Evolutionary conservation across 2,329 filamentous ascomycete genomes (phyloP), one percentile per base, ranked within the genome.

Genomic region (Alternaria dauci): DNA sequence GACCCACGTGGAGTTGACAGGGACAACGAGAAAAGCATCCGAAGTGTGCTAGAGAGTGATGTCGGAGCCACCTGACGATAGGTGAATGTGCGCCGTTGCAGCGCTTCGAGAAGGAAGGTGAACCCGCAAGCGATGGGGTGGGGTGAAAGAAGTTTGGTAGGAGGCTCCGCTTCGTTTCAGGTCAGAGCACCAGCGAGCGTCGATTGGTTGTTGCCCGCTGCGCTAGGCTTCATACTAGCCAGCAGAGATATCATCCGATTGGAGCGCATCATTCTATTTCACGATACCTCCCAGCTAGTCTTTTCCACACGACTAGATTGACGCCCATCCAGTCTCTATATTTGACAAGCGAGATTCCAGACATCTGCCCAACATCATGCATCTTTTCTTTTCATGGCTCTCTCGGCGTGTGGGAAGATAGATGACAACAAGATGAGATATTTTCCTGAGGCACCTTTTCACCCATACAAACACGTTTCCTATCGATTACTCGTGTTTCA

Each of bases 51-150:
- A 53, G 62, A 69, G 61, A 69, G 61, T 42, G 30, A 44, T 59
- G 43, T 61, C 63, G 55, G 70, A 62, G 66, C 62, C 46, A 71
- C 61, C 61, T 70, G 69, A 76, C 69, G 70, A 78, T 65, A 76
- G 75, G 76, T 68, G 62, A 67, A 54, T 55, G 67, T 62, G 71
- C 51, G 67, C 66, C 68, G 59, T 56, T 52, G 63, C 61, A 69
- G 73, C 73, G 76, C 73, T 71, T 73, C 60, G 69, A 65, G 68
- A 59, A 61, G 48, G 47, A 58, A 62, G 51, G 63, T 51, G 52
- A 47, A 61, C 52, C 57, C 55, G 59, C 47, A 63, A 59, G 59
- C 58, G 48, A 53, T 20, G 55, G 55, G 67, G 67, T 59, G 64
- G 65, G 59, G 61, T 68, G 66, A 53, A 66, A 55, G 56, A 62